These are phyloP conservation scores for Metschnikowia vanudenii DNA, from an alignment of 805 yeast genomes.

Conservation along the genomic window DNA sequence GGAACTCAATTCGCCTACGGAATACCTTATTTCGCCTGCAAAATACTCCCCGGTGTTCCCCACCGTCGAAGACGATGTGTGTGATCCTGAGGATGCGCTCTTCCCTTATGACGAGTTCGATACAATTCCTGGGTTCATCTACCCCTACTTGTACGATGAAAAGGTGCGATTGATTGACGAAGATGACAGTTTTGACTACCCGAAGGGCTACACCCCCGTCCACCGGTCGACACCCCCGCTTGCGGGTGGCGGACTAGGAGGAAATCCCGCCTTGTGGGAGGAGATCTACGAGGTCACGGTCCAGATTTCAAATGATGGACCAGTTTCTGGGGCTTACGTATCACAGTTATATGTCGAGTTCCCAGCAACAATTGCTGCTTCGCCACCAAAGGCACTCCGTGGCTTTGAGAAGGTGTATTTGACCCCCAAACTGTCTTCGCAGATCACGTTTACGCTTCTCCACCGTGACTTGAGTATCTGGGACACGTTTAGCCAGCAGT, in stretches of 20 bases:
- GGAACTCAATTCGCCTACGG: constrained; percentile 43
- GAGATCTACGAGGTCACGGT: constrained; percentile 46
- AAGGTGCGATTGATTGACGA: constrained; percentile 35
- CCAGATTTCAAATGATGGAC: constrained; percentile 48
- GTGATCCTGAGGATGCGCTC: constrained; percentile 54
- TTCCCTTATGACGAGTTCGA: constrained; percentile 52
- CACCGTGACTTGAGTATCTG: constrained; percentile 56
- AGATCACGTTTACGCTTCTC: constrained; percentile 43
- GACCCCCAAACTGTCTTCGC: constrained; percentile 38
- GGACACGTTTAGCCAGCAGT: constrained; percentile 54
- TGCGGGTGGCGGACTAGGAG: constrained; percentile 55
- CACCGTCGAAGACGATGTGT: constrained; percentile 45
- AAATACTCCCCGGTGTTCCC: constrained; percentile 44
- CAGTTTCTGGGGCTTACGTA: constrained; percentile 45
- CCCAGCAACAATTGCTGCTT: constrained; percentile 46
- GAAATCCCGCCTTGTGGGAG: constrained; percentile 62
- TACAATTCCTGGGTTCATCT: constrained; percentile 55
- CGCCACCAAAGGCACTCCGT: constrained; percentile 53
- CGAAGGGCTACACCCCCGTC: constrained; percentile 36
- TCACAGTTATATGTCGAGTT: constrained; percentile 54
- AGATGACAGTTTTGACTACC: constrained; percentile 39
- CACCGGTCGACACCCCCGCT: constrained; percentile 37
- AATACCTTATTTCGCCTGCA: constrained; percentile 46
- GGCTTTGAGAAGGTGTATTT: constrained; percentile 57
- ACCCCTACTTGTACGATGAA: constrained; percentile 49